A percentile compares a stretch with the other conserved stretches of the same genome.
These are phyloP conservation scores for Neofusicoccum umdonicola DNA, from an alignment of 2,329 filamentous ascomycete genomes.

Conservation along the genomic window DNA sequence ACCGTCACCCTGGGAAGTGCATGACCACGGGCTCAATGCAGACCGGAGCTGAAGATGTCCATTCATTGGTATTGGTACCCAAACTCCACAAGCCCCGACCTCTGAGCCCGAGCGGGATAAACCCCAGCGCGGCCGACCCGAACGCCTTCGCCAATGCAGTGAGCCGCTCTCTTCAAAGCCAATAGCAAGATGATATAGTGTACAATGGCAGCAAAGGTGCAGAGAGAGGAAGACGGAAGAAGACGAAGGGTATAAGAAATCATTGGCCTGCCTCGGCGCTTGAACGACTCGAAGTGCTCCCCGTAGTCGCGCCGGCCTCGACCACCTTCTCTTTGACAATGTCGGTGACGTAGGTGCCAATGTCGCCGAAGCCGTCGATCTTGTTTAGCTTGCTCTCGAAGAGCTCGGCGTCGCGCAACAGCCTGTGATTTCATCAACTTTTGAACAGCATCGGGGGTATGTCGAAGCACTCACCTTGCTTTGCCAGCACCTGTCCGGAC, in stretches of 20 bases:
- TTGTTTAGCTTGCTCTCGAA: constrained; percentile 70
- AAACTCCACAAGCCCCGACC: not conserved
- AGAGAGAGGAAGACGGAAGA: not conserved
- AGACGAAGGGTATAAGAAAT: not conserved
- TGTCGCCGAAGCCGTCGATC: constrained; percentile 74
- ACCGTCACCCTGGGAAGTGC: not conserved
- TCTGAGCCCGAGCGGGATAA: not conserved
- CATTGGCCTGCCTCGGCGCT: constrained; percentile 7
- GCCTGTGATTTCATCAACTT: constrained; percentile 47
- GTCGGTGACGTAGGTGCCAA: constrained; percentile 66
- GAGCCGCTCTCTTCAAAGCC: not conserved
- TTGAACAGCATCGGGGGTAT: constrained; percentile 15
- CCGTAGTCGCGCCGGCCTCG: constrained; percentile 8
- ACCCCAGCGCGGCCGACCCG: not conserved
- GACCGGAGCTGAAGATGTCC: not conserved
- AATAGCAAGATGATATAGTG: not conserved
- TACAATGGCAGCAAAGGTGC: not conserved
- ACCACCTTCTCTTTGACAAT: constrained; percentile 60
- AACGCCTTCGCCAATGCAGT: constrained; percentile 16
- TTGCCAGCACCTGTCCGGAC: constrained; percentile 67
- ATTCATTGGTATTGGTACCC: constrained; percentile 10
- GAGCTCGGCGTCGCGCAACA: constrained; percentile 73
- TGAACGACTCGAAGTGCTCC: not conserved
- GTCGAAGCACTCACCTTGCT: constrained; percentile 58
- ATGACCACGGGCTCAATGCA: not conserved